Evolutionary conservation across 139 green algal species (phyloP), one percentile per base, ranked within the genome.

Genomic region (Pleodorina starrii): DNA sequence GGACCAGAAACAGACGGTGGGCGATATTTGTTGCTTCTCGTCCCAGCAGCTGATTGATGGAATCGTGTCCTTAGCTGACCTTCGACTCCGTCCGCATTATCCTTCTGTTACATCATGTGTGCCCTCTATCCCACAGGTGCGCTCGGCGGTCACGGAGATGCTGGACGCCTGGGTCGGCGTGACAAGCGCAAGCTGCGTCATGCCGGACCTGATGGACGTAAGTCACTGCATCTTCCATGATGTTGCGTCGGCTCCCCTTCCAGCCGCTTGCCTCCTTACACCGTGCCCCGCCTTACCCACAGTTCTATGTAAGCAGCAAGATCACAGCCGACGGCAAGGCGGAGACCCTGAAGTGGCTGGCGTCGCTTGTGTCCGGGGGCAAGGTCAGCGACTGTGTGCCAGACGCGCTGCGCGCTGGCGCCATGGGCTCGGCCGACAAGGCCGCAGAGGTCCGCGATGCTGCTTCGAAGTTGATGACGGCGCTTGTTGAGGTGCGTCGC

Each of bases 1-100:
- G 12, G 97, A 99, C 94, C 96, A 96, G 60, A 99, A 99, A 92
- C 94, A 95, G 79, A 93, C 94, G 81, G 96, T 96, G 74, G 44
- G 92, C 35, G 38, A 25, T 7, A 60, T 60, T 25, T 60, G 50
- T 60, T 60, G 14, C 17, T 60, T 17, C 50, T 60, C 17, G 50
- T 14, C 50, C n/a, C n/a, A n/a, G n/a, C n/a, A n/a, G n/a, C n/a
- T n/a, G n/a, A n/a, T n/a, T n/a, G n/a, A n/a, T n/a, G n/a, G n/a
- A n/a, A n/a, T n/a, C n/a, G n/a, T n/a, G n/a, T n/a, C n/a, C n/a
- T n/a, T n/a, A n/a, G n/a, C n/a, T n/a, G n/a, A n/a, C n/a, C n/a
- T n/a, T n/a, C n/a, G n/a, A n/a, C n/a, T n/a, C n/a, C n/a, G n/a
- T n/a, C n/a, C n/a, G n/a, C 3, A 66, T 66, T 66, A 32, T 60